Evolutionary conservation across 257 asterid species (phyloP), one percentile per base, ranked within the genome.

Genomic region (Penstemon eatonii): DNA sequence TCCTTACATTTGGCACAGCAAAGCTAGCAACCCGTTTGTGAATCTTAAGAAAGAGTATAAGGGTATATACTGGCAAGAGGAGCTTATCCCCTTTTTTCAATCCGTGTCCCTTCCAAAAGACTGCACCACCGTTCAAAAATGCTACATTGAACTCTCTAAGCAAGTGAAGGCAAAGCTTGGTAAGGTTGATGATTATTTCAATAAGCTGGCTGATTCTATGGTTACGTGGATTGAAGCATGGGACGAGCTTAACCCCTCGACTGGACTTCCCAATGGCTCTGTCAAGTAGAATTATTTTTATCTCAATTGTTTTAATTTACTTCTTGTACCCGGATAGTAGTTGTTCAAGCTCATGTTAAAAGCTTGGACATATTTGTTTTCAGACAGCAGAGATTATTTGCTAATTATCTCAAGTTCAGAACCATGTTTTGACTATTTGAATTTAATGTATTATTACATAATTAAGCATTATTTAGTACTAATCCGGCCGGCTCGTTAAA

Each of bases 1-100:
- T 65, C 86, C 86, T 0, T 81, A 81, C 81, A 81, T 81, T 55
- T 81, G 86, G 86, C 86, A 81, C 81, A 81, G 83, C 83, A 81
- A 81, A 74, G 86, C 81, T 7, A 81, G 86, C 81, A 78, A 78
- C 69, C 83, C 83, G 3, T 81, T 81, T 43, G 76, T 78, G 76
- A 81, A 81, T 66, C 81, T 81, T 10, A 73, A 75, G 81, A 81
- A 81, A 63, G 86, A 81, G 59, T 81, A 81, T 81, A 81, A 81
- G 71, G 86, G 86, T n/a, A 78, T 81, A 59, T 81, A 78, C 75
- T 81, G 83, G 86, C 86, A 81, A 45, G 86, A 81, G 52, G 86
- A 81, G 54, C 70, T 81, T n/a, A 81, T 81, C 73, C 86, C 86
- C 0, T 81, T 81, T 65, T 81, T 81, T 81, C 86, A 81, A 40